Evolutionary conservation across 2,329 filamentous ascomycete species (phyloP), one percentile per base, ranked within the genome.

Genomic region (Apiospora marii): DNA sequence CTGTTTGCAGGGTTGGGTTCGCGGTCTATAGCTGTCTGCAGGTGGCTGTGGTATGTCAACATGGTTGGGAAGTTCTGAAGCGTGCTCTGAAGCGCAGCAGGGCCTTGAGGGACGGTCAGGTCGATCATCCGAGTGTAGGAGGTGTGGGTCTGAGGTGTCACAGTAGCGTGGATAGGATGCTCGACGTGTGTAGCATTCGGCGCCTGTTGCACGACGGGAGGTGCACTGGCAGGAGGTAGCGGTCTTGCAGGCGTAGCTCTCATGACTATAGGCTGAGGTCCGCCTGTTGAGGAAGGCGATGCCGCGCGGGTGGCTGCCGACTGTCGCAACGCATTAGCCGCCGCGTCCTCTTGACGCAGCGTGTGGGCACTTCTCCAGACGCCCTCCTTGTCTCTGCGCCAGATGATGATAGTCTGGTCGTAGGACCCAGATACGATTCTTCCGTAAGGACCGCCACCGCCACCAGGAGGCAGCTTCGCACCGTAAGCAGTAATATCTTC

Each of bases 371-470:
- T 90, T 76, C 92, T 92, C 95, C 96, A 98, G 37, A 93, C 90
- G 2, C 95, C 95, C 76, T 96, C 92, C 75, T 91, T 90, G 75
- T 97, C 93, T 74, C 94, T 92, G 76, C 93, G 92, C 96, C 96
- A 99, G 72, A 99, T 94, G 76, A 98, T 95, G 77, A 99, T 94
- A 14, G 92, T 95, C 83, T 98, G 94, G 77, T 99, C 96, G 77
- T 99, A 99, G 0, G 95, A 98, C 2, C 96, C 96, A 8, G 95
- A 98, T 4, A 99, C 94, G 73, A 99, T 99, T n/a, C 95, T 92
- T 13, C 93, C 94, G 85, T 96, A 98, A 76, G 89, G 92, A 78
- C 94, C 94, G 37, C 96, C 95, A 51, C 96, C 96, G 34, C 96
- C 95, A 16, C 96, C 96, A 0, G 96, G 95, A 1, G 96, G 96